phyloP scores from a whole-genome alignment of 2,329 filamentous ascomycete genomes.

The Lasiodiplodia sp. region DNA sequence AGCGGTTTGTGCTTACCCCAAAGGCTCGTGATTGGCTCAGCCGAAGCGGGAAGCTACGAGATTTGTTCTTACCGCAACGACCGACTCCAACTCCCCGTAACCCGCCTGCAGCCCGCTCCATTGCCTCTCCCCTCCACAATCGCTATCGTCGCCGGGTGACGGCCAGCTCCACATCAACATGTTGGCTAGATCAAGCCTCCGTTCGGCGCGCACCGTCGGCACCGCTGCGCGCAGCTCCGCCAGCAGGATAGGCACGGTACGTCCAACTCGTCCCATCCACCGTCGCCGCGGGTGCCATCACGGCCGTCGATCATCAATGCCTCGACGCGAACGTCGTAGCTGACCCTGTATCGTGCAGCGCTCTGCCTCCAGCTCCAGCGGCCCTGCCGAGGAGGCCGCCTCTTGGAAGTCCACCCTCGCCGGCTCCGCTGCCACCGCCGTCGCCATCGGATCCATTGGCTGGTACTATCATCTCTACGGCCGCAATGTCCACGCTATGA shows the following conservation, averaged over 20 bases:
- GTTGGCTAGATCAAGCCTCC: constrained; percentile 92
- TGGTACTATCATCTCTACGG: constrained; percentile 99
- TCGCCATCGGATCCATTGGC: constrained; percentile 86
- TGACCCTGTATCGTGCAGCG: constrained; percentile 52
- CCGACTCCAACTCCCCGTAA: constrained; percentile 29
- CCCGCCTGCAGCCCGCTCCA: constrained; percentile 28
- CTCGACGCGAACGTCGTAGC: constrained; percentile 34
- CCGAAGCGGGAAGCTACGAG: constrained; percentile 28
- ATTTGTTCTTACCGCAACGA: constrained; percentile 24
- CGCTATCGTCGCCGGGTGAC: constrained; percentile 42
- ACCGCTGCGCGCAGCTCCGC: constrained; percentile 73
- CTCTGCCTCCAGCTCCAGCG: constrained; percentile 73
- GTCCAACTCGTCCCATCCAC: constrained; percentile 41
- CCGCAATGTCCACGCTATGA: constrained; percentile 84
- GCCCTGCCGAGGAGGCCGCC: constrained; percentile 73
- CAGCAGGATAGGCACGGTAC: constrained; percentile 56
- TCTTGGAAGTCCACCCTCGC: constrained; percentile 85
- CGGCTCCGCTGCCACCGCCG: constrained; percentile 83
- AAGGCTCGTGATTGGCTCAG: constrained; percentile 21
- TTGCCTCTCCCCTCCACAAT: constrained; percentile 45
- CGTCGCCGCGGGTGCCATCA: constrained; percentile 37
- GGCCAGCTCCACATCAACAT: constrained; percentile 66
- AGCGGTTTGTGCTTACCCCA: constrained; percentile 11
- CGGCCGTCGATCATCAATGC: constrained; percentile 29
- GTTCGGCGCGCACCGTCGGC: constrained; percentile 85